phyloP scores from a whole-genome alignment of 176 grass and related monocot genomes.

The Dendrocalamus sinicus region DNA sequence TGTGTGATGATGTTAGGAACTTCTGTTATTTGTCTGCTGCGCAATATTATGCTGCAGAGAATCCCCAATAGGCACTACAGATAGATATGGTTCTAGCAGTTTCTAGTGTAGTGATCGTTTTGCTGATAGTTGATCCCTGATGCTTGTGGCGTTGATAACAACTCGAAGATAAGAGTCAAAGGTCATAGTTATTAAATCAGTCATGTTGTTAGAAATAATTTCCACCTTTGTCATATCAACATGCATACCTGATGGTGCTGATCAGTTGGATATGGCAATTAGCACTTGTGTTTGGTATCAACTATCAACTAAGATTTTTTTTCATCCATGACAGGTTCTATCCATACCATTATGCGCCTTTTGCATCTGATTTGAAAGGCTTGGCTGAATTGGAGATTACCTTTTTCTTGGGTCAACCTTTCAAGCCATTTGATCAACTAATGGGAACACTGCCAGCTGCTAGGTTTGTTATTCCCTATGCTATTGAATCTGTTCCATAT shows the following conservation, averaged over 20 bases:
- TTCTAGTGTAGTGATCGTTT: not conserved
- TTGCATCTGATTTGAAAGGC: slow-evolving; percentile 83
- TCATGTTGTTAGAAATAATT: not conserved
- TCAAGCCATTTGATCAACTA: slow-evolving; percentile 99
- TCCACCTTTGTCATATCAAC: slow-evolving; percentile 24
- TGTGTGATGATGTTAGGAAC: slow-evolving; percentile 1
- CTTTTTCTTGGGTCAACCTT: slow-evolving; percentile 99
- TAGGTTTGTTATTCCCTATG: slow-evolving; percentile 65
- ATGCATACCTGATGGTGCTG: not conserved
- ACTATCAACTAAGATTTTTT: slow-evolving; percentile 17
- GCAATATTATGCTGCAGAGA: slow-evolving; percentile 39
- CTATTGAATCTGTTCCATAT: slow-evolving; percentile 29
- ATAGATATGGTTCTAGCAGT: not conserved
- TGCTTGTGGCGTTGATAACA: not conserved
- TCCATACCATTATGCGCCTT: slow-evolving; percentile 97
- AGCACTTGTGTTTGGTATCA: slow-evolving; percentile 36
- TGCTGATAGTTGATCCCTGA: not conserved
- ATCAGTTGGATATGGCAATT: slow-evolving; percentile 12
- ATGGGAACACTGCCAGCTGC: slow-evolving; percentile 98
- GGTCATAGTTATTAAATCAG: not conserved
- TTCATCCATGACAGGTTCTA: slow-evolving; percentile 74
- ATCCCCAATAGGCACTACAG: not conserved
- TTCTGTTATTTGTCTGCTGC: not conserved
- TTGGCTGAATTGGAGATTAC: slow-evolving; percentile 97
- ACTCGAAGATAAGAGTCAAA: not conserved